Evolutionary conservation across 176 grass and related monocot species (phyloP).

Genomic region (Panicum miliaceum): DNA sequence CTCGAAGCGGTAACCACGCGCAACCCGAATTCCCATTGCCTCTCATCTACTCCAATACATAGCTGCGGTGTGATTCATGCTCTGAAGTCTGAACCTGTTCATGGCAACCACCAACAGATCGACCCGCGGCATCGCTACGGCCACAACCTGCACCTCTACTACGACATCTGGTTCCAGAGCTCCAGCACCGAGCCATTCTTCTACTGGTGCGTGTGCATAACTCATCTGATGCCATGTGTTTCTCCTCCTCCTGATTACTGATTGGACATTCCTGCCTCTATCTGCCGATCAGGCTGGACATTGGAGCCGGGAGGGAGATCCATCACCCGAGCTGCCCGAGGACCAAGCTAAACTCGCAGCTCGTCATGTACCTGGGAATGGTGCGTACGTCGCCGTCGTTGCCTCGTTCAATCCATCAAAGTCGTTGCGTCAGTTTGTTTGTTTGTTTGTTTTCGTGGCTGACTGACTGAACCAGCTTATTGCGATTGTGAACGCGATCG

Average conservation of each 20-base stretch:
- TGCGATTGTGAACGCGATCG: background rate
- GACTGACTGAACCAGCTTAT: background rate
- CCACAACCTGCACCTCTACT: conserved; percentile 81
- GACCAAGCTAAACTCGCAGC: conserved; percentile 58
- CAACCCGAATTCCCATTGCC: background rate
- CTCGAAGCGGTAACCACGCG: conserved; percentile 59
- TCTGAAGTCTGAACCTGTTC: too few relatives aligned
- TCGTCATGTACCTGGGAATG: conserved; percentile 67
- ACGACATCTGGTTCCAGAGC: conserved; percentile 71
- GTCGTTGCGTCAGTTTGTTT: background rate
- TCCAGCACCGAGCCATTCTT: conserved; percentile 81
- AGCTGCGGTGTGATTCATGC: too few relatives aligned
- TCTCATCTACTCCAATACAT: too few relatives aligned
- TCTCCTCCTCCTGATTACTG: too few relatives aligned
- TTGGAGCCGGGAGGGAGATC: conserved; percentile 66
- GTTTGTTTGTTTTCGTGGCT: background rate
- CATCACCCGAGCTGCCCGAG: conserved; percentile 62
- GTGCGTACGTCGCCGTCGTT: conserved; percentile 20
- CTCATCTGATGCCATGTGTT: too few relatives aligned
- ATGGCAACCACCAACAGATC: conserved; percentile 46
- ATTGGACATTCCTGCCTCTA: background rate
- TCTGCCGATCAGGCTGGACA: conserved; percentile 50
- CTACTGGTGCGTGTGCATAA: conserved; percentile 55
- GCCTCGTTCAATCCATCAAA: background rate
- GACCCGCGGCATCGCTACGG: conserved; percentile 81